phyloP scores from a whole-genome alignment of 1,284 basidiomycete species.

The Taiwanofungus camphoratus region DNA sequence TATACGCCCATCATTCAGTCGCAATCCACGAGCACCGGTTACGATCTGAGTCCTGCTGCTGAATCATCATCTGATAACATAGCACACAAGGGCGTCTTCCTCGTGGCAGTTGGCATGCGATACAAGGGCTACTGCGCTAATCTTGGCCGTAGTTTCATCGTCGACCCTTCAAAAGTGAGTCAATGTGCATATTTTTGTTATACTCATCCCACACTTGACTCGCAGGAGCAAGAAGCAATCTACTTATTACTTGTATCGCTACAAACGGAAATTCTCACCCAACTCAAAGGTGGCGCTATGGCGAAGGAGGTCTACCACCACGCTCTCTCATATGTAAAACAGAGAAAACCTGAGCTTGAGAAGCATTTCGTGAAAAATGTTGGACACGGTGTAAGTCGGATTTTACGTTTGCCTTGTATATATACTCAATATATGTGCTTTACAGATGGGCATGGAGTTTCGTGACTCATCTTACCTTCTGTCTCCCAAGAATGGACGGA shows the following conservation, averaged over 20 bases:
- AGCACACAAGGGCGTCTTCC: conserved; percentile 86
- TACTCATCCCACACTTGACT: conserved; percentile 8
- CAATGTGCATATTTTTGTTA: conserved; percentile 2
- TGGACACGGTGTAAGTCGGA: conserved; percentile 71
- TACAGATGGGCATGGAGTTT: conserved; percentile 90
- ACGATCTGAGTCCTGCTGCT: conserved; percentile 85
- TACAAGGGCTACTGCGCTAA: conserved; percentile 94
- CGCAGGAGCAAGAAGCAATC: conserved; percentile 83
- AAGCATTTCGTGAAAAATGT: conserved; percentile 85
- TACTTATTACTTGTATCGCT: conserved; percentile 78
- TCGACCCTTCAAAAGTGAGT: conserved; percentile 83
- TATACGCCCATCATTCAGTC: conserved; percentile 97
- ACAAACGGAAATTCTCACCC: conserved; percentile 72
- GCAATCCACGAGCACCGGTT: conserved; percentile 73
- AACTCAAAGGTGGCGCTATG: conserved; percentile 78
- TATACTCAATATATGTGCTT: background rate
- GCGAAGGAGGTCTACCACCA: conserved; percentile 80
- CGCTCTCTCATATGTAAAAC: conserved; percentile 67
- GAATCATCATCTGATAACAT: conserved; percentile 83
- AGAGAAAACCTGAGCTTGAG: conserved; percentile 79
- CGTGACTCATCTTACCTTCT: conserved; percentile 85
- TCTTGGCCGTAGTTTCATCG: conserved; percentile 90
- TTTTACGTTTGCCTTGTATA: background rate
- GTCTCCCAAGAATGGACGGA: conserved; percentile 73
- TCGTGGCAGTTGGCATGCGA: conserved; percentile 85